Evolutionary conservation across 371 early-diverging fungal genomes (phyloP), one percentile per base, ranked within the genome.

Genomic region (Amoeboaphelidium occidentale): DNA sequence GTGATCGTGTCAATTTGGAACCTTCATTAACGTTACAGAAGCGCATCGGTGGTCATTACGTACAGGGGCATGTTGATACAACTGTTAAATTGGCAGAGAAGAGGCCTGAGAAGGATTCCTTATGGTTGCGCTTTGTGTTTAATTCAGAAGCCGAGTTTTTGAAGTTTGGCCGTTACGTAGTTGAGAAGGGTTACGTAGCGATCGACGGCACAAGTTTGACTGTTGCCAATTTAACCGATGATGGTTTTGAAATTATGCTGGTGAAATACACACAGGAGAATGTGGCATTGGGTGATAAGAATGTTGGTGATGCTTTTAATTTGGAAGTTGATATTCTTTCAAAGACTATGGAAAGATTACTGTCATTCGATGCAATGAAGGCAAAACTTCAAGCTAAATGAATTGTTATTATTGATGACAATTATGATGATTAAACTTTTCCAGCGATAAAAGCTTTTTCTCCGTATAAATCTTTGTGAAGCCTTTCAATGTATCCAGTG

Each of bases 281-380:
- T 41, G 85, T 88, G 1, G 77, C 84, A 26, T 73, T 92, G 75
- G 78, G 87, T 1, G 50, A 53, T 20, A 79, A 79, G 59, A 62
- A 68, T 25, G 56, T 75, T 2, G 91, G 89, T 1, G 78, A 73
- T 27, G 60, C 60, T 42, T 84, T 92, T 53, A 94, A 94, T 59
- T 66, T 94, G 25, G 96, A 94, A 64, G 90, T 89, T 2, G 96
- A 94, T 59, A 88, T 90, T 79, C 64, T 92, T 54, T 89, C 86
- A 52, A 94, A 94, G 58, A 91, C 90, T 60, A 84, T 88, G 23
- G 82, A 81, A 57, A 81, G 47, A 25, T 24, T n/a, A n/a, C n/a
- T n/a, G n/a, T n/a, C n/a, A n/a, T n/a, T n/a, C n/a, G n/a, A n/a
- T n/a, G n/a, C n/a, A n/a, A n/a, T n/a, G n/a, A n/a, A n/a, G n/a